phyloP scores from a whole-genome alignment of 805 yeast genomes.

The Wickerhamiella cacticola region DNA sequence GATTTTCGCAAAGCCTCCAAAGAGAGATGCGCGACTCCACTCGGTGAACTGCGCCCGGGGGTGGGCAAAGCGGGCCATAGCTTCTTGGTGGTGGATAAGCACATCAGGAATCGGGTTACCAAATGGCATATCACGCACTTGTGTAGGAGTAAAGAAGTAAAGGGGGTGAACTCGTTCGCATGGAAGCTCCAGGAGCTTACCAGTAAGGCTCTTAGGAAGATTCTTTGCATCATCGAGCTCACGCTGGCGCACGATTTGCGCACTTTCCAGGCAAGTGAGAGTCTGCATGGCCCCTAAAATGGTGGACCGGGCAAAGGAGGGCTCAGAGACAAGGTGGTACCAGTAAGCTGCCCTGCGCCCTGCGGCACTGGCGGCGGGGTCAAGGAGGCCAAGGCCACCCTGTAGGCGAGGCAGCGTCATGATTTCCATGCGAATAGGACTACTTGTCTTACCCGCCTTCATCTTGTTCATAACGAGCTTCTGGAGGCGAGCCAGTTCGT shows the following conservation, averaged over 20 bases:
- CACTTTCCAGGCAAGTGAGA: not conserved
- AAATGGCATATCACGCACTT: not conserved
- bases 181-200: not conserved
- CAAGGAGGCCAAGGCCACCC: too few relatives aligned
- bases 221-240: not conserved
- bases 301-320: not conserved
- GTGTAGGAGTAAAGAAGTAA: not conserved
- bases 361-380: not conserved
- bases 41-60: not conserved
- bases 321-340: not conserved
- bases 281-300: not conserved
- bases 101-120: not conserved
- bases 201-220: too few relatives aligned
- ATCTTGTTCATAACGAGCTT: too few relatives aligned
- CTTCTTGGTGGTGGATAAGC: not conserved
- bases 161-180: not conserved
- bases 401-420: too few relatives aligned
- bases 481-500: too few relatives aligned
- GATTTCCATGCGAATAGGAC: too few relatives aligned
- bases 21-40: not conserved
- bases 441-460: too few relatives aligned
- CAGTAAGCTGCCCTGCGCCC: not conserved
- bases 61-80: not conserved
- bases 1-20: not conserved
- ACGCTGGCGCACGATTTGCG: not conserved